Percentiles rank a stretch among this genome's conserved stretches.
Evolutionary conservation across 139 green algal species (phyloP).

Genomic region (Auxenochlorella pyrenoidosa): DNA sequence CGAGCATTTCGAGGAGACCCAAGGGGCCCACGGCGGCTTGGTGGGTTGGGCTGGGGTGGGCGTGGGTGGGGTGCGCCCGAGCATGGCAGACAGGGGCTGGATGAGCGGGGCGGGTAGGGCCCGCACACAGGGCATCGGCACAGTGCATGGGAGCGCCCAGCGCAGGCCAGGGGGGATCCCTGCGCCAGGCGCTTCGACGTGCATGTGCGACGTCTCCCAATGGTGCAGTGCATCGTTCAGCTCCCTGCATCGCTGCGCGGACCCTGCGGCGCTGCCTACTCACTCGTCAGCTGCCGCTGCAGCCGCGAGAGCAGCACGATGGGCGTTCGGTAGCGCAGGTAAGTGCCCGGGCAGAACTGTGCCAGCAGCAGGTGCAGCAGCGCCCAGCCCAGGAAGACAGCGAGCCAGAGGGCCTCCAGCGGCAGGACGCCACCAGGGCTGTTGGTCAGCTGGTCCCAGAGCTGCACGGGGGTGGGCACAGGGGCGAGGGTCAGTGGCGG

Average conservation of each 20-base stretch:
- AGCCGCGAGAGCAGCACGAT: slow-evolving; percentile 14
- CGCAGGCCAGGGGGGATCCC: too few relatives aligned
- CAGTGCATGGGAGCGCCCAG: too few relatives aligned
- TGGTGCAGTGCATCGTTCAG: too few relatives aligned
- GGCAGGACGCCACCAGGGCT: background rate
- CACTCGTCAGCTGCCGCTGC: slow-evolving; percentile 6
- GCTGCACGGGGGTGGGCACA: background rate
- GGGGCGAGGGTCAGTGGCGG: background rate
- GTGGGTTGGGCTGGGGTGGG: background rate
- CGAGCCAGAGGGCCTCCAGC: background rate
- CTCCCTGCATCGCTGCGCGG: too few relatives aligned
- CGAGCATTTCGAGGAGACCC: too few relatives aligned
- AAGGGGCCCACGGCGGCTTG: too few relatives aligned
- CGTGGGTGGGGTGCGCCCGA: background rate
- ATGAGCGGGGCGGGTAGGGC: too few relatives aligned
- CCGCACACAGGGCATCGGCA: background rate
- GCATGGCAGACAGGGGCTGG: too few relatives aligned
- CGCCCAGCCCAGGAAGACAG: slow-evolving; percentile 3
- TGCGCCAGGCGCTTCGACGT: too few relatives aligned
- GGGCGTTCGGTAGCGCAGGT: background rate
- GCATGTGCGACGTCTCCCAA: too few relatives aligned
- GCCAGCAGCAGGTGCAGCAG: slow-evolving; percentile 12
- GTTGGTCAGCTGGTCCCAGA: background rate
- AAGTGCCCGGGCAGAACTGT: background rate
- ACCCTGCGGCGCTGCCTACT: background rate